A percentile compares a stretch with the other conserved stretches of the same genome.
Conservation (phyloP, 345 rosid species). For the Rhodamnia argentea region DNA sequence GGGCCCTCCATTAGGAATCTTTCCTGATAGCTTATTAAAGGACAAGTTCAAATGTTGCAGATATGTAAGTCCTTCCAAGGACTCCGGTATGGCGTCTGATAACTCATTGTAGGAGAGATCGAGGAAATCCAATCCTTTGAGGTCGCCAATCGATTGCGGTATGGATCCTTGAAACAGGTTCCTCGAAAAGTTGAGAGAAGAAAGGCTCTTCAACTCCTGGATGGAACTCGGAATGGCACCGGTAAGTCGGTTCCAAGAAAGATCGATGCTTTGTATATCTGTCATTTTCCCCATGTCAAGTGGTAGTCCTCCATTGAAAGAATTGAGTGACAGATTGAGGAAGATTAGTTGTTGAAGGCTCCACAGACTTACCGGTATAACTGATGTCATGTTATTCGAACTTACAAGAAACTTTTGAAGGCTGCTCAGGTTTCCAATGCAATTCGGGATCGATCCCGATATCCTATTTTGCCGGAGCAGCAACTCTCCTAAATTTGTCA, state of each 20-base stretch:
- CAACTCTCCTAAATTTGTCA: not conserved
- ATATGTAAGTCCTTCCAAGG: not conserved
- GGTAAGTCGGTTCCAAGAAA: not conserved
- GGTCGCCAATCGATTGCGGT: not conserved
- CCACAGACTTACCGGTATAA: not conserved
- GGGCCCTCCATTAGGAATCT: not conserved
- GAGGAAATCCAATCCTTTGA: not conserved
- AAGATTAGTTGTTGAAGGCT: not conserved
- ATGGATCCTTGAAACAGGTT: slow-evolving; percentile 4
- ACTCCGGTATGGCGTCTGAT: not conserved
- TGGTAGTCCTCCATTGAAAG: not conserved
- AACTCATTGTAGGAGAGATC: not conserved
- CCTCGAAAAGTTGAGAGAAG: not conserved
- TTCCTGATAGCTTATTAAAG: not conserved
- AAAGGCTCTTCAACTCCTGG: not conserved
- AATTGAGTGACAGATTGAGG: not conserved
- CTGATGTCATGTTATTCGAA: not conserved
- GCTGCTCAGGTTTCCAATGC: not conserved
- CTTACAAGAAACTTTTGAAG: not conserved
- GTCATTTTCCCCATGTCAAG: not conserved
- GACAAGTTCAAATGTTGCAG: not conserved
- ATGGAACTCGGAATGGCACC: not conserved
- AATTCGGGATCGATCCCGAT: not conserved
- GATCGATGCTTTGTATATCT: not conserved
- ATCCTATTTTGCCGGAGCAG: not conserved